Base-by-base conservation (phyloP, 148 eudicot species). In the Heliamphora exappendiculata region DNA sequence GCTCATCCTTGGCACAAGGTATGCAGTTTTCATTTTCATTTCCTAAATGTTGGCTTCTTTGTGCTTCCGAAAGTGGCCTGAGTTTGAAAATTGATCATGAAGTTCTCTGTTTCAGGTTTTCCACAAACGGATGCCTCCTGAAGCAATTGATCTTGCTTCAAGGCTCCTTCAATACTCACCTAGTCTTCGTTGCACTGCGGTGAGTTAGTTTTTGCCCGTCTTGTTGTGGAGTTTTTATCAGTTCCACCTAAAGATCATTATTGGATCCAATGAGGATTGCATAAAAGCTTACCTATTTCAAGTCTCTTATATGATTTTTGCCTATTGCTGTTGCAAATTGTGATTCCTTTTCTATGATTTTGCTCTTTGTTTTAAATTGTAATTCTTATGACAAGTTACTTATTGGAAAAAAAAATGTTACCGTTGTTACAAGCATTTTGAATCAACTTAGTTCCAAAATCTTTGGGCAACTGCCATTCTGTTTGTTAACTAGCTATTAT, bases 1-100 rank as follows among this genome's bases (percentile, higher is more conserved):
- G 91, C 98, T 74, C 94, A 92, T 77, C 98, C 98, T 37, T 94
- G 98, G 98, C 97, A 94, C 75, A 94, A 94, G 98, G 98, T 94
- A 82, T 57, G 62, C 17, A 34, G 45, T 41, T 73, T 73, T 68
- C 13, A 5, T 45, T 36, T 60, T 24, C 47, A 24, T 64, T 47
- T 24, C 59, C 65, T 67, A 7, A 41, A 8, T 68, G 4, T 12
- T 5, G 36, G 11, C 26, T 3, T 4, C 24, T 67, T 71, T 36
- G 14, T 75, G 62, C 66, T 49, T 62, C 22, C 19, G 22, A 37
- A 60, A 26, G 34, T 75, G 28, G 59, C 50, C 26, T 31, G 59
- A 64, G 68, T 73, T 24, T n/a, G 14, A 42, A 42, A 65, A n/a
- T 51, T 77, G 55, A 49, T 80, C 42, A 60, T 49, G 31, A 33